Percentiles rank a stretch among this genome's conserved stretches.
phyloP scores from a whole-genome alignment of 306 rosid genomes.

The Chamaecrista fasciculata region DNA sequence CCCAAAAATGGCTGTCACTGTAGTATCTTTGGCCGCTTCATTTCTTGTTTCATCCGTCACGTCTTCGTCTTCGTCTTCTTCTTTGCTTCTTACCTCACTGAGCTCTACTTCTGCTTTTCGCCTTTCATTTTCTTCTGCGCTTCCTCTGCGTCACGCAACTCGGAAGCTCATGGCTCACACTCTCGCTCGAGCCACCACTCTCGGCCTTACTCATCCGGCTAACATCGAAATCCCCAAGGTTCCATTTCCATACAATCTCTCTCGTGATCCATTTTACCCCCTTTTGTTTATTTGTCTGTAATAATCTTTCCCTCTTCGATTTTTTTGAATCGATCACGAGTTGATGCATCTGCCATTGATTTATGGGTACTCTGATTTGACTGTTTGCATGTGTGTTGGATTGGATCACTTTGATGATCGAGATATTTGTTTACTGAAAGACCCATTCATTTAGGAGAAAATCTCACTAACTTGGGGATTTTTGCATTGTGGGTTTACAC shows the following conservation, averaged over 20 bases:
- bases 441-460: not conserved
- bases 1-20: slow-evolving; percentile 53
- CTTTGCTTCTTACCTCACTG: slow-evolving; percentile 38
- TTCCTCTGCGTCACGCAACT: slow-evolving; percentile 40
- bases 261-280: not conserved
- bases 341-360: not conserved
- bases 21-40: slow-evolving; percentile 31
- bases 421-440: not conserved
- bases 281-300: not conserved
- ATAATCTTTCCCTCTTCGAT: not conserved
- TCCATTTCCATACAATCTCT: not conserved
- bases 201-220: slow-evolving; percentile 85
- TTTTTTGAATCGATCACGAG: not conserved
- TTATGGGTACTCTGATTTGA: not conserved
- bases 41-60: slow-evolving; percentile 32
- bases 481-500: slow-evolving; percentile 15
- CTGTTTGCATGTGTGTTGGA: not conserved
- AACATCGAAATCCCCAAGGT: slow-evolving; percentile 62
- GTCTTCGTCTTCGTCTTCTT: slow-evolving; percentile 32
- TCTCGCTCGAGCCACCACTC: slow-evolving; percentile 70
- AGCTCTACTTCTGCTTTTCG: slow-evolving; percentile 28
- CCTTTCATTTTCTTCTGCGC: slow-evolving; percentile 37
- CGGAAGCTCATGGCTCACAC: slow-evolving; percentile 74
- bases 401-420: not conserved
- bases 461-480: not conserved